phyloP scores from a whole-genome alignment of 1,284 basidiomycete species.

The Ganoderma boninense region DNA sequence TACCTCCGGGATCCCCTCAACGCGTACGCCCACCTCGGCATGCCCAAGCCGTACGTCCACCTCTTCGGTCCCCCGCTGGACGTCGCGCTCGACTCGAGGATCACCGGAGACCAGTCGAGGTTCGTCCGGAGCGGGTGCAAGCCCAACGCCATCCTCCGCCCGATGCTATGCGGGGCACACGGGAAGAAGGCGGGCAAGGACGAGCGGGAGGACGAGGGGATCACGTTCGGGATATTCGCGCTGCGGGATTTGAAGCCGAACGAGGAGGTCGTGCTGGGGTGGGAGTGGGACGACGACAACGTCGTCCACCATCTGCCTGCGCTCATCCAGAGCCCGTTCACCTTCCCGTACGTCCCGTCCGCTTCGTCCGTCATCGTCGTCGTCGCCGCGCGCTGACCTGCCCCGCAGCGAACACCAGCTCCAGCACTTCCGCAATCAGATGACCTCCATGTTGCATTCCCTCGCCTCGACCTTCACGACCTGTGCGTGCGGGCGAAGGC shows the following conservation, averaged over 20 bases:
- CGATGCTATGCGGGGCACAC: conserved; percentile 65
- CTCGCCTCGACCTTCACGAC: conserved; percentile 79
- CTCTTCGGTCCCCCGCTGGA: conserved; percentile 84
- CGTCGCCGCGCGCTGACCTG: conserved; percentile 30
- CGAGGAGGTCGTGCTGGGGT: conserved; percentile 91
- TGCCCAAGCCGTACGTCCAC: conserved; percentile 84
- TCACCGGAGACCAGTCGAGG: conserved; percentile 78
- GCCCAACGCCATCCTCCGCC: conserved; percentile 89
- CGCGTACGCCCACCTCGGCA: conserved; percentile 73
- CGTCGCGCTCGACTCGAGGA: conserved; percentile 83
- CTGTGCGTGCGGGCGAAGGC: conserved; percentile 75
- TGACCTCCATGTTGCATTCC: conserved; percentile 77
- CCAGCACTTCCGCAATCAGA: conserved; percentile 65
- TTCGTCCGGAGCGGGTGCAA: conserved; percentile 89
- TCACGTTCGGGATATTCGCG: conserved; percentile 89
- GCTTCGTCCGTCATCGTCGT: conserved; percentile 18
- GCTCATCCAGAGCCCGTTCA: conserved; percentile 45
- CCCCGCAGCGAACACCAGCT: conserved; percentile 57
- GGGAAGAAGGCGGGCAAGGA: conserved; percentile 27
- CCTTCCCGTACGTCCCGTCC: conserved; percentile 60
- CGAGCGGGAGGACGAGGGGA: conserved; percentile 45
- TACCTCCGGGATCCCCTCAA: conserved; percentile 77
- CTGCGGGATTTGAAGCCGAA: conserved; percentile 75
- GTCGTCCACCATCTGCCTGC: conserved; percentile 13
- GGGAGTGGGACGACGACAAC: conserved; percentile 42